phyloP scores from a whole-genome alignment of 2,329 filamentous ascomycete species.

The Salinomyces thailandicus region DNA sequence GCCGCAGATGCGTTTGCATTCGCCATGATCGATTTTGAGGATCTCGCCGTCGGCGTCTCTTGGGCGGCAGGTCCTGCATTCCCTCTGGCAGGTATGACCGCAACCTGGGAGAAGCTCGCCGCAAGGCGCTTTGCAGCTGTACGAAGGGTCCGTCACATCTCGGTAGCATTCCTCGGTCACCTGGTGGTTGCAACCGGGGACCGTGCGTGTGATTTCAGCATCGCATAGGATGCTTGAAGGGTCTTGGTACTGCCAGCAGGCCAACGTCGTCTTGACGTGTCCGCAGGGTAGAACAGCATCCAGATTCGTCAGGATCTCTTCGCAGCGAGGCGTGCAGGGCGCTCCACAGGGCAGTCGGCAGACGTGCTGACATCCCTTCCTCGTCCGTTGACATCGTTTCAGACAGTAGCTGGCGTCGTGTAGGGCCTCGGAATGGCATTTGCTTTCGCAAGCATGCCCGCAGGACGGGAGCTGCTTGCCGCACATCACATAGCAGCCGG shows the following conservation, averaged over 20 bases:
- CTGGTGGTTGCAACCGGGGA: conserved; percentile 48
- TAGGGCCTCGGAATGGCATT: conserved; percentile 36
- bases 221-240: conserved; percentile 40
- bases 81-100: conserved; percentile 51
- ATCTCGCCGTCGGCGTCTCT: conserved; percentile 24
- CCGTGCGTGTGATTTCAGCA: conserved; percentile 34
- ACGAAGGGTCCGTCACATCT: conserved; percentile 34
- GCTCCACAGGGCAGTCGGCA: conserved; percentile 35
- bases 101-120: conserved; percentile 36
- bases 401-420: conserved; percentile 34
- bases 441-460: conserved; percentile 35
- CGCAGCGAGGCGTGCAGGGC: conserved; percentile 29
- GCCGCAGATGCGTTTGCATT: conserved; percentile 42
- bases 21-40: conserved; percentile 32
- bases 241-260: conserved; percentile 31
- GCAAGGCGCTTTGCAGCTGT: conserved; percentile 43
- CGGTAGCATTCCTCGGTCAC: conserved; percentile 41
- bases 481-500: conserved; percentile 48
- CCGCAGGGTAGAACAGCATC: conserved; percentile 24
- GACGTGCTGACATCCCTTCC: conserved; percentile 31
- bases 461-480: conserved; percentile 30
- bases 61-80: conserved; percentile 42
- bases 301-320: conserved; percentile 17
- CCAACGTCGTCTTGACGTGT: conserved; percentile 14
- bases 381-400: conserved; percentile 30